phyloP scores from a whole-genome alignment of 441 rosid genomes.

The Euphorbia celastroides region DNA sequence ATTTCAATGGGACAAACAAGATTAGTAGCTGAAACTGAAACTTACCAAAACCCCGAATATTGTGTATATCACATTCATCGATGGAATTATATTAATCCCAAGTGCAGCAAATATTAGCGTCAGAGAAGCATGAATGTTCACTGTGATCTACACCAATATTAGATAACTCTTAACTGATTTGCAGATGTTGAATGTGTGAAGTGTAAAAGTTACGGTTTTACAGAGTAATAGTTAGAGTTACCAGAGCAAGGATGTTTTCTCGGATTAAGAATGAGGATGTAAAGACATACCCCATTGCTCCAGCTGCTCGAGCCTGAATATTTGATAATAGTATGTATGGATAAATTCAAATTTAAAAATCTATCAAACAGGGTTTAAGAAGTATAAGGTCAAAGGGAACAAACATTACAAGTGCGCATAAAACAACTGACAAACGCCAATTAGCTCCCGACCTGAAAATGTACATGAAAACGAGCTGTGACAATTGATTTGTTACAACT shows the following conservation, averaged over 20 bases:
- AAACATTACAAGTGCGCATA: constrained; percentile 62
- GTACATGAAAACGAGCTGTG: constrained; percentile 10
- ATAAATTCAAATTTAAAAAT: too few relatives aligned
- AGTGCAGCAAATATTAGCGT: constrained; percentile 57
- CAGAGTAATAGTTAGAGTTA: too few relatives aligned
- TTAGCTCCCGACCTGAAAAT: constrained; percentile 50
- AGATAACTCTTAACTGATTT: too few relatives aligned
- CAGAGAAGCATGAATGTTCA: constrained; percentile 84
- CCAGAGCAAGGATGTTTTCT: constrained; percentile 90
- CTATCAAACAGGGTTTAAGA: too few relatives aligned
- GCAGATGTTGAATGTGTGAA: background rate
- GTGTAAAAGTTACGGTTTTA: background rate
- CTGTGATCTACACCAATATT: constrained; percentile 79
- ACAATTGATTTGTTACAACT: constrained; percentile 8
- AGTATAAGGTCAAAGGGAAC: constrained; percentile 22
- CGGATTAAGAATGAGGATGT: constrained; percentile 81
- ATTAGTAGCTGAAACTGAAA: too few relatives aligned
- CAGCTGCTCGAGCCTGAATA: constrained; percentile 66
- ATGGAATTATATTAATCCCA: constrained; percentile 67
- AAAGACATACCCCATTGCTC: constrained; percentile 75
- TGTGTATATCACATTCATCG: constrained; percentile 66
- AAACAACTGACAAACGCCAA: constrained; percentile 69
- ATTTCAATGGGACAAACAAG: too few relatives aligned
- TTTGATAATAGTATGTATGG: constrained; percentile 17
- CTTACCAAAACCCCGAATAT: constrained; percentile 72